These are phyloP conservation scores for Proliferodiscus dingleyae DNA, from an alignment of 2,329 filamentous ascomycete species.

Conservation along the genomic window DNA sequence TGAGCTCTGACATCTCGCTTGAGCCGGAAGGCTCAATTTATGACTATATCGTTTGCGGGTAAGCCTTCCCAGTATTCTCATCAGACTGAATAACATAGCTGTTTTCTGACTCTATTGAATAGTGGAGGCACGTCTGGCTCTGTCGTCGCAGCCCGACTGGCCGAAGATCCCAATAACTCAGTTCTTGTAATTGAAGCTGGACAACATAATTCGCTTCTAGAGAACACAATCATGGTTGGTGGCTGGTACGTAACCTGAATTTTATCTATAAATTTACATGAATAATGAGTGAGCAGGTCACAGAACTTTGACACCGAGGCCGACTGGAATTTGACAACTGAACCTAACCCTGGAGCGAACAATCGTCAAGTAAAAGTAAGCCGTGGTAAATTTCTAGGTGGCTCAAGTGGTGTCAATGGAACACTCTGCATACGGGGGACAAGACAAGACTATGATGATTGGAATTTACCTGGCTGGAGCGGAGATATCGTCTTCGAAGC, in stretches of 20 bases:
- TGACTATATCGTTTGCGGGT: conserved; percentile 29
- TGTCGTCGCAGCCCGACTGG: conserved; percentile 47
- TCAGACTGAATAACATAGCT: no score
- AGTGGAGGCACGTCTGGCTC: conserved; percentile 45
- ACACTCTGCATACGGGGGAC: conserved; percentile 45
- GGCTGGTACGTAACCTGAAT: conserved; percentile 34
- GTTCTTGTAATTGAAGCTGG: conserved; percentile 47
- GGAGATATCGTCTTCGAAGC: conserved; percentile 52
- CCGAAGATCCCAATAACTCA: conserved; percentile 43
- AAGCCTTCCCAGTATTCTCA: no score
- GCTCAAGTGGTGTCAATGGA: conserved; percentile 45
- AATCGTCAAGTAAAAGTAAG: conserved; percentile 43
- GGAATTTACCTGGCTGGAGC: conserved; percentile 50
- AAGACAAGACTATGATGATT: conserved; percentile 50
- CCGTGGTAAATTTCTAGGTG: conserved; percentile 45
- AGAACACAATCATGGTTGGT: conserved; percentile 47
- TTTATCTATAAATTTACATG: no score
- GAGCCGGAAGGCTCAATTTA: conserved; percentile 16
- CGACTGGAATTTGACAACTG: conserved; percentile 23
- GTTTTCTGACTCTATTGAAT: background rate
- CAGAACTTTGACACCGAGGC: conserved; percentile 41
- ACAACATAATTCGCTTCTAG: conserved; percentile 38
- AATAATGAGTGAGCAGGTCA: no score
- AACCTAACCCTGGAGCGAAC: conserved; percentile 36
- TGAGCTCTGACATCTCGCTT: conserved; percentile 10